Base-by-base conservation (phyloP, 495 filamentous ascomycete species). In the Xylaria curta region DNA sequence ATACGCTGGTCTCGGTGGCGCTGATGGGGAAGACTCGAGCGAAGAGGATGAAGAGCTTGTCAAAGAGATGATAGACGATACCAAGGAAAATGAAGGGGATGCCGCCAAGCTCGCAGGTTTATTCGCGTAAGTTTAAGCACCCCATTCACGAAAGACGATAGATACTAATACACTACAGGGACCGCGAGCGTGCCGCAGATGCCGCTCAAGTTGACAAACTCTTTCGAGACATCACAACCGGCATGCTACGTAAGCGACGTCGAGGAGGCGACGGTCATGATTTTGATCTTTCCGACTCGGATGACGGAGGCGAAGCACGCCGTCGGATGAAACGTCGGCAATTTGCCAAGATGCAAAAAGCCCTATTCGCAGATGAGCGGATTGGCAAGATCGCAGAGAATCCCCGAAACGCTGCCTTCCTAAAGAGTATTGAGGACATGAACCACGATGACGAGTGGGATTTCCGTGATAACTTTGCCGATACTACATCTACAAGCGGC, bases 1-100 rank as follows among this genome's bases (percentile, higher is more conserved):
- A 79, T 99, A 97, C 78, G 96, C 95, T 42, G 97, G 97, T 2
- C 85, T 98, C 51, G 97, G 97, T 59, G 96, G 96, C 53, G 91
- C 87, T 4, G 94, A 93, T 79, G 94, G 95, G 62, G 97, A 99
- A 71, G 93, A 94, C 49, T 91, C 90, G 62, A 89, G 85, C 28
- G 90, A 91, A 47, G 93, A 94, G 69, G 88, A 91, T 61, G 83
- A 85, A 40, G 85, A 85, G 13, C 84, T 82, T 28, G 84, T 93
- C 68, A 89, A 91, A 72, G 92, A 94, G 79, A 96, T 98, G 89
- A 96, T 98, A 76, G 95, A 99, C 78, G 91, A 95, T 73, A 83
- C 83, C 60, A 84, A 86, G 21, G 90, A 87, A 69, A 87, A 89
- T n/a, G 88, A 93, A 47, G 89, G 88, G 21, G 90, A 98, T 68